phyloP scores from a whole-genome alignment of 139 green algal species.

The Medakamo hakoo region DNA sequence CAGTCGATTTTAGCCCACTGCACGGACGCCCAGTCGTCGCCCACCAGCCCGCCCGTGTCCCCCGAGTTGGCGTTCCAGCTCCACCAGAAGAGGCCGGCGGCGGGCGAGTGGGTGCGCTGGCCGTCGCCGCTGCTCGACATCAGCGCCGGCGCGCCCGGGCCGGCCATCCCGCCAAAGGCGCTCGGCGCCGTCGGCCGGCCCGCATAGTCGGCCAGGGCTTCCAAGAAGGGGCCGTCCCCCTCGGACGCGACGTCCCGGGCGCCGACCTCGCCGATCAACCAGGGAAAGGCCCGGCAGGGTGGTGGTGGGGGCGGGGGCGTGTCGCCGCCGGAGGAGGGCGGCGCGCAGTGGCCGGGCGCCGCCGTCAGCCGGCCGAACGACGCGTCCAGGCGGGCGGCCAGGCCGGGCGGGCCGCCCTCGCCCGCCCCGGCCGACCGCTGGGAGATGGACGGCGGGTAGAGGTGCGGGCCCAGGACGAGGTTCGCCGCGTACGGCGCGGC shows the following conservation, averaged over 20 bases:
- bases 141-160: too few species aligned
- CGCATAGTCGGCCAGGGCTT: background rate
- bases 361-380: background rate
- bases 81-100: constrained; percentile 5
- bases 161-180: background rate
- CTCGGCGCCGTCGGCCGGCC: too few species aligned
- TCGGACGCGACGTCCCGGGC: background rate
- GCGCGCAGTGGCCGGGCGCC: background rate
- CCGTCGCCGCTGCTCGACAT: too few species aligned
- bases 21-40: constrained; percentile 4
- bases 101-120: too few species aligned
- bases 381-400: background rate
- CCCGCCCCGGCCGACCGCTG: background rate
- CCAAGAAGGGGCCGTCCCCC: background rate
- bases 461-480: background rate
- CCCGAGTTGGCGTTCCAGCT: constrained; percentile 7
- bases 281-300: background rate
- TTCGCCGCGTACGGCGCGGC: background rate
- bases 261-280: background rate
- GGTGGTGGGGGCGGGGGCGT: too few species aligned
- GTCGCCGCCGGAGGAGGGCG: too few species aligned
- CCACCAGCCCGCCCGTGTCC: constrained; percentile 8
- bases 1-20: constrained; percentile 7
- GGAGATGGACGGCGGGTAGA: background rate
- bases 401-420: background rate